A percentile compares a stretch with the other conserved stretches of the same genome.
phyloP scores from a whole-genome alignment of 2,329 filamentous ascomycete genomes.

The Ophiostoma australiae region DNA sequence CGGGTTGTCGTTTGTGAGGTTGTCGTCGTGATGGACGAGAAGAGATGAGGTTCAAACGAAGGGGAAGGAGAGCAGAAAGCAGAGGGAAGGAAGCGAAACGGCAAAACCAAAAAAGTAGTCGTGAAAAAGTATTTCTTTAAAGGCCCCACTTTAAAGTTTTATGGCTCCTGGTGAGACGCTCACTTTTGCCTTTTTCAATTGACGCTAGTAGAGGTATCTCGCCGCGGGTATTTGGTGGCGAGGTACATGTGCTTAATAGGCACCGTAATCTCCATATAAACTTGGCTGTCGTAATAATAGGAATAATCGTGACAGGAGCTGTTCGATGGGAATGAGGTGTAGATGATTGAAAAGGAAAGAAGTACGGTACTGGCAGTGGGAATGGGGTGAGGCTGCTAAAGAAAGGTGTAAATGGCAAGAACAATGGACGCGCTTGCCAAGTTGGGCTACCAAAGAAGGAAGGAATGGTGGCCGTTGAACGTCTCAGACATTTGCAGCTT shows the following conservation, averaged over 20 bases:
- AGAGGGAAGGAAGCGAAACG: slow-evolving; percentile 8
- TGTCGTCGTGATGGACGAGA: slow-evolving; percentile 29
- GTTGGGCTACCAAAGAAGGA: background rate
- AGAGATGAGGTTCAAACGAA: slow-evolving; percentile 27
- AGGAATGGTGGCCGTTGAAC: slow-evolving; percentile 13
- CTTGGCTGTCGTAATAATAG: background rate
- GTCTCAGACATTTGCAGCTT: background rate
- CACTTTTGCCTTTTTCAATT: background rate
- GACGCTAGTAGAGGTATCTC: background rate
- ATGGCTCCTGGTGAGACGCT: slow-evolving; percentile 9
- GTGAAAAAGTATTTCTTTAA: slow-evolving; percentile 30
- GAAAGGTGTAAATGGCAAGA: background rate
- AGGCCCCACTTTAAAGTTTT: slow-evolving; percentile 30
- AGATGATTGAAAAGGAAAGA: background rate
- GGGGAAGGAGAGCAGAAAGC: slow-evolving; percentile 18
- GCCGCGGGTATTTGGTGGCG: background rate
- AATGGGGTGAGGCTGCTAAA: background rate
- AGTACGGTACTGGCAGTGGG: background rate
- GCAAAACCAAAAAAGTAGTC: slow-evolving; percentile 12
- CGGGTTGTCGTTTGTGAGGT: slow-evolving; percentile 54
- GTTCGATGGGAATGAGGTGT: background rate
- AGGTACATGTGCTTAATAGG: background rate
- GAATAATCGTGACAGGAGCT: background rate
- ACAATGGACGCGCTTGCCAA: background rate
- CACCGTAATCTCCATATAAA: background rate